Evolutionary conservation across 208 protist genomes (phyloP).

Genomic region (Acanthamoeba royreba): DNA sequence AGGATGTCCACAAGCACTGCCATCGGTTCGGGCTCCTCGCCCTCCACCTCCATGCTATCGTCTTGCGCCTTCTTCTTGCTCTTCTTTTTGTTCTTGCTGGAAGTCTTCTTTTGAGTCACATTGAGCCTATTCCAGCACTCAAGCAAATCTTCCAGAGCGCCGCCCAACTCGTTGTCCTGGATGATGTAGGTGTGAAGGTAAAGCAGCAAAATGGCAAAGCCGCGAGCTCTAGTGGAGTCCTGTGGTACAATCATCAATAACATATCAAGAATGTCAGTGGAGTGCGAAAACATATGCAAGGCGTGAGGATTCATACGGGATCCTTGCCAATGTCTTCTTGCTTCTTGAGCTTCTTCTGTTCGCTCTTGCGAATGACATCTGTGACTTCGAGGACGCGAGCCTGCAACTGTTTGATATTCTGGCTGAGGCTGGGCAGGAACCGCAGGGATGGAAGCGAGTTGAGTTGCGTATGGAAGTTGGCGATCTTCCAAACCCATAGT

Average conservation of each 20-base stretch:
- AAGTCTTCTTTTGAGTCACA: background rate
- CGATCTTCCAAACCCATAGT: slow-evolving; percentile 37
- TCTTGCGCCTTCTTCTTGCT: no score
- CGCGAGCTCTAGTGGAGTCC: background rate
- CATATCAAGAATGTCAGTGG: background rate
- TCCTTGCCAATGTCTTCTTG: background rate
- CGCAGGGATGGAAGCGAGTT: background rate
- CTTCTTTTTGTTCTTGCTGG: no score
- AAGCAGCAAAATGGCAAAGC: slow-evolving; percentile 13
- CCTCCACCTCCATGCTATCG: background rate
- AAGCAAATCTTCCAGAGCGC: slow-evolving; percentile 3
- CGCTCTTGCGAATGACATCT: background rate
- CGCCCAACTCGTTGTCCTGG: slow-evolving; percentile 8
- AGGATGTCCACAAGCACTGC: slow-evolving; percentile 49
- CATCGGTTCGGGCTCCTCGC: slow-evolving; percentile 48
- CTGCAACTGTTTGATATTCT: background rate
- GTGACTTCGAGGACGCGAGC: background rate
- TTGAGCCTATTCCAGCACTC: slow-evolving; percentile 35
- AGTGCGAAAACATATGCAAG: background rate
- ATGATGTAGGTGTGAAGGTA: slow-evolving; percentile 1
- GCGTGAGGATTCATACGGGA: background rate
- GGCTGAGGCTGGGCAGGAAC: background rate
- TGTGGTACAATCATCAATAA: background rate
- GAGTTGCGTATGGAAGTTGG: background rate
- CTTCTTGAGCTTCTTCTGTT: background rate